These are phyloP conservation scores for Hypoxylon rubiginosum DNA, from an alignment of 2,329 filamentous ascomycete genomes.

Conservation along the genomic window DNA sequence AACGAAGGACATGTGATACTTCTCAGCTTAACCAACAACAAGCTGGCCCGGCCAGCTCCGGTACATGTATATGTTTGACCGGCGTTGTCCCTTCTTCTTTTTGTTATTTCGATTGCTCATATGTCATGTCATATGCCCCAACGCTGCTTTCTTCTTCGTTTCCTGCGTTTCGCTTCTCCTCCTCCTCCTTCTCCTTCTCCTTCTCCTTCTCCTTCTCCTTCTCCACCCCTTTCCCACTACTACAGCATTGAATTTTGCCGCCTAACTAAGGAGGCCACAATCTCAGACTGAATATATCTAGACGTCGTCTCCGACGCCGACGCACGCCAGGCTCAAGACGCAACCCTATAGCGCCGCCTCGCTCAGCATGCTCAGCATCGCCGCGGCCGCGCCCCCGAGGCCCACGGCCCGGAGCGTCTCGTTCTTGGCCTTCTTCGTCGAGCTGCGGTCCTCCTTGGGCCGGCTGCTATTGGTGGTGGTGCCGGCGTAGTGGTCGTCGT, in stretches of 20 bases:
- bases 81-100: not conserved
- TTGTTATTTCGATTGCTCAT: constrained; percentile 1
- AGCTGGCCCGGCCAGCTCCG: not conserved
- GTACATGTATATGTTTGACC: constrained; percentile 14
- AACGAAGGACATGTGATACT: constrained; percentile 14
- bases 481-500: constrained; percentile 46
- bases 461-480: constrained; percentile 38
- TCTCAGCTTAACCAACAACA: constrained; percentile 5
- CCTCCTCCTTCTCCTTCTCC: not conserved
- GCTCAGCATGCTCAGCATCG: constrained; percentile 68
- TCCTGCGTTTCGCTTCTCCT: not conserved
- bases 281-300: too few species aligned
- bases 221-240: not conserved
- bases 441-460: constrained; percentile 54
- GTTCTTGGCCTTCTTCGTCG: constrained; percentile 63
- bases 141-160: not conserved
- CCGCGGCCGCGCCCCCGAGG: constrained; percentile 72
- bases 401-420: constrained; percentile 70
- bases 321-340: not conserved
- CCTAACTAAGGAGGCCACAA: too few species aligned
- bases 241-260: too few species aligned
- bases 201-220: too few species aligned
- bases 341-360: constrained; percentile 62
- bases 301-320: too few species aligned
- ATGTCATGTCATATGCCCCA: too few species aligned